Base-by-base conservation (phyloP, 805 yeast genomes). In the Ogataea angusta region DNA sequence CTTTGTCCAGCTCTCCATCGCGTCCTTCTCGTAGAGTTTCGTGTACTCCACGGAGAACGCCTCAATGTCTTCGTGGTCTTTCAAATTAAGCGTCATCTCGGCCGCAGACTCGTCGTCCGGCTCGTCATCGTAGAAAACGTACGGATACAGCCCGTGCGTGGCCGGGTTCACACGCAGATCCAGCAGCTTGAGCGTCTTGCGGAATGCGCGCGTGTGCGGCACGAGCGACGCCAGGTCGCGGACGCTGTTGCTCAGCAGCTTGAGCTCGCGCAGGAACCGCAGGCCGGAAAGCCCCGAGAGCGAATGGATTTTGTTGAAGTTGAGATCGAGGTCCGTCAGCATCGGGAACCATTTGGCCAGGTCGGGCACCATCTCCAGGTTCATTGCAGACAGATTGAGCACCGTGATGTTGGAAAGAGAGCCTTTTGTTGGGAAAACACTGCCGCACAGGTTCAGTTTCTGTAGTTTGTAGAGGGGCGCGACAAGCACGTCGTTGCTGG, bases 101-200 rank as follows among this genome's bases (percentile, higher is more conserved):
- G 43, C 56, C 36, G 63, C 63, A n/a, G 51, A 10, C 21, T 32
- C 36, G 12, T 45, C 54, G 7, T 18, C 40, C 23, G 37, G 42
- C 28, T 33, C 34, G n/a, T 48, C 77, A 4, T 74, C 73, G 45
- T 69, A 70, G 55, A 76, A 76, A 2, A 76, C 76, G 48, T 68
- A 75, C 0, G 82, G 79, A 52, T 76, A 75, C 35, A 72, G 62
- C 9, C 66, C 70, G 30, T 62, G 57, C 30, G 70, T 75, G 19
- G 74, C 44, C 12, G 77, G 73, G 47, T 76, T 76, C 40, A 75
- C 68, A 26, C 81, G 60, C 34, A 75, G 41, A 52, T 76, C 82
- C 13, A 76, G 50, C 7, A 65, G 57, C 40, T 53, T 59, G 46
- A 76, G 50, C 3, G 60, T 51, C 3, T 44, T 37, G 30, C 78